A percentile compares a stretch with the other conserved stretches of the same genome.
phyloP scores from a whole-genome alignment of 192 early-diverging fungal genomes.

The Podochytrium sp. region DNA sequence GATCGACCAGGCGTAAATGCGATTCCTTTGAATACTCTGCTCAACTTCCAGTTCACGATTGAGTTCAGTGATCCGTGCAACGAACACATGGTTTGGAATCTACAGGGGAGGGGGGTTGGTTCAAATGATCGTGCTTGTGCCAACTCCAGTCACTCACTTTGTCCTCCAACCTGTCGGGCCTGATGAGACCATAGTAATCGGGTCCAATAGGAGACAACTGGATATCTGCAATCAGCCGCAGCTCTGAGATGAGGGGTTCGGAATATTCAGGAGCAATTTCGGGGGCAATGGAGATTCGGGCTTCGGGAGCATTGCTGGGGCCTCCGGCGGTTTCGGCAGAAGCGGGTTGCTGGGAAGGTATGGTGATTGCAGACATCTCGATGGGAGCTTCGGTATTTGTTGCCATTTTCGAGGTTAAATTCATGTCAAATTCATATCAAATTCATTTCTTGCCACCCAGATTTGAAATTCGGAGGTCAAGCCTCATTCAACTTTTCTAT shows the following conservation, averaged over 20 bases:
- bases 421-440: too few species aligned
- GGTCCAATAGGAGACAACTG: background rate
- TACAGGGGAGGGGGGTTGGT: background rate
- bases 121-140: background rate
- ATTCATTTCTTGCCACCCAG: too few species aligned
- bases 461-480: too few species aligned
- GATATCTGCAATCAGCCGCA: constrained; percentile 9
- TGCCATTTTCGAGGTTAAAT: too few species aligned
- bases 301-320: too few species aligned
- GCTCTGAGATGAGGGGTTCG: background rate
- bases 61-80: background rate
- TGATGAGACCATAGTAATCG: background rate
- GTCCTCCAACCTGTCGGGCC: constrained; percentile 8
- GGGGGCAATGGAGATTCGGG: background rate
- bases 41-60: background rate
- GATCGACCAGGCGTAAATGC: background rate
- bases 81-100: constrained; percentile 8
- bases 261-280: constrained; percentile 3
- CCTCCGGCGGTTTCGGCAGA: too few species aligned
- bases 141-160: background rate
- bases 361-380: too few species aligned
- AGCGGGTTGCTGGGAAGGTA: too few species aligned
- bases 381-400: too few species aligned
- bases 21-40: background rate
- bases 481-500: too few species aligned